A percentile compares a stretch with the other conserved stretches of the same genome.
Conservation (phyloP, 2,329 filamentous ascomycete genomes). For the Pseudogymnoascus sp. region DNA sequence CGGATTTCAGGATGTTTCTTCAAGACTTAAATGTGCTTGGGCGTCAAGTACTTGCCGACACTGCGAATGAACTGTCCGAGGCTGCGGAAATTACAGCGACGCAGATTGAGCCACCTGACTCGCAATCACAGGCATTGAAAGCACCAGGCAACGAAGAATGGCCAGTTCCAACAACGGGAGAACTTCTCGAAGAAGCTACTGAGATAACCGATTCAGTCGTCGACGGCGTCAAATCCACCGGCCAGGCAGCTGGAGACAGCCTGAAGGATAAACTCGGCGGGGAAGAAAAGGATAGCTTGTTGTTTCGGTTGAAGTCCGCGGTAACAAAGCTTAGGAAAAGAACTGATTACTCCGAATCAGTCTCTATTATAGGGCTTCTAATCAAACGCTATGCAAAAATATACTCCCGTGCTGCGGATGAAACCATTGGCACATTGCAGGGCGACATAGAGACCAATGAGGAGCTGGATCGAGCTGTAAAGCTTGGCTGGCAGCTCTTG, state of each 20-base stretch:
- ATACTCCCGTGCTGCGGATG: constrained; percentile 66
- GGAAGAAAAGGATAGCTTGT: constrained; percentile 62
- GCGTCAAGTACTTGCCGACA: constrained; percentile 78
- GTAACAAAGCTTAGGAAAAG: constrained; percentile 66
- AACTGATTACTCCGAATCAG: constrained; percentile 77
- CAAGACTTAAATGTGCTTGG: constrained; percentile 71
- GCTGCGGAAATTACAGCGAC: constrained; percentile 68
- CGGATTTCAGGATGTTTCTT: constrained; percentile 80
- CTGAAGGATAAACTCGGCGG: constrained; percentile 64
- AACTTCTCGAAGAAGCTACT: constrained; percentile 50
- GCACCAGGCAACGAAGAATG: constrained; percentile 41
- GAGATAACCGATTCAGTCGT: constrained; percentile 39
- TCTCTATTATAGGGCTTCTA: constrained; percentile 67
- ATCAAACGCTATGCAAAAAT: constrained; percentile 69
- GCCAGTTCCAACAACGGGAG: constrained; percentile 47
- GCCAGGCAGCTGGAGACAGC: constrained; percentile 57
- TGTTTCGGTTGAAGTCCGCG: constrained; percentile 67
- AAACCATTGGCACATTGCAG: constrained; percentile 57
- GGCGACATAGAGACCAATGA: constrained; percentile 65
- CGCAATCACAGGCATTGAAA: constrained; percentile 48
- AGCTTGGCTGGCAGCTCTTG: constrained; percentile 73
- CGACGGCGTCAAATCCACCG: constrained; percentile 40
- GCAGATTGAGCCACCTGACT: constrained; percentile 58
- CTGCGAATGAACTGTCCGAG: constrained; percentile 68
- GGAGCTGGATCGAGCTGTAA: constrained; percentile 65